These are phyloP conservation scores for Mycena galopus DNA, from an alignment of 768 basidiomycete species.

Conservation along the genomic window DNA sequence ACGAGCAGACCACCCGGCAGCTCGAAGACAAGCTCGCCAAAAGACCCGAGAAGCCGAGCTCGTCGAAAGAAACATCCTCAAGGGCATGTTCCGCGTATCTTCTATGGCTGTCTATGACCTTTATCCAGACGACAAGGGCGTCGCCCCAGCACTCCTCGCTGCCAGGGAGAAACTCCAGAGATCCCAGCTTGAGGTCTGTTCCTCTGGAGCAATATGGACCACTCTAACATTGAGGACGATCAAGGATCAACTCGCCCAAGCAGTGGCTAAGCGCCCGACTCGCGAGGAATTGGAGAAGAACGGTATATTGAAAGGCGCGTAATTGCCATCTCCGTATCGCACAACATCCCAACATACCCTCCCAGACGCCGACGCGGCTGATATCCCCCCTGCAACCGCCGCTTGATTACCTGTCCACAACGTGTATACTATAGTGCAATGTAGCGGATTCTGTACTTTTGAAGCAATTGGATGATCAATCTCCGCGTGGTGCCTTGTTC, in stretches of 20 bases:
- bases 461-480: conserved; percentile 29
- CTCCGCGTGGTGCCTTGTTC: conserved; percentile 38
- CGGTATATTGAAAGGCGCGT: conserved; percentile 65
- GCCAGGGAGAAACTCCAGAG: conserved; percentile 70
- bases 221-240: too few relatives aligned
- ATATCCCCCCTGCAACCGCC: conserved; percentile 30
- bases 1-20: conserved; percentile 48
- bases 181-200: conserved; percentile 70
- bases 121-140: conserved; percentile 66
- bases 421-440: conserved; percentile 26
- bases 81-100: conserved; percentile 55
- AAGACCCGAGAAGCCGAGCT: conserved; percentile 73
- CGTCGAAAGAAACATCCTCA: conserved; percentile 78
- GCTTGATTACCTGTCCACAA: conserved; percentile 24
- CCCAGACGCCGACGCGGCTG: conserved; percentile 32
- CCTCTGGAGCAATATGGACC: background rate
- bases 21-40: conserved; percentile 68
- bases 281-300: conserved; percentile 74
- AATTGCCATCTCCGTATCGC: background rate
- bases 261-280: conserved; percentile 68
- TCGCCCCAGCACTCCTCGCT: conserved; percentile 72
- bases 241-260: conserved; percentile 75
- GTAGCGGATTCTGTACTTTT: conserved; percentile 28
- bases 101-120: background rate
- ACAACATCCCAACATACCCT: conserved; percentile 1